Conservation (phyloP, 192 early-diverging fungal species). For the Ramicandelaber brevisporus region DNA sequence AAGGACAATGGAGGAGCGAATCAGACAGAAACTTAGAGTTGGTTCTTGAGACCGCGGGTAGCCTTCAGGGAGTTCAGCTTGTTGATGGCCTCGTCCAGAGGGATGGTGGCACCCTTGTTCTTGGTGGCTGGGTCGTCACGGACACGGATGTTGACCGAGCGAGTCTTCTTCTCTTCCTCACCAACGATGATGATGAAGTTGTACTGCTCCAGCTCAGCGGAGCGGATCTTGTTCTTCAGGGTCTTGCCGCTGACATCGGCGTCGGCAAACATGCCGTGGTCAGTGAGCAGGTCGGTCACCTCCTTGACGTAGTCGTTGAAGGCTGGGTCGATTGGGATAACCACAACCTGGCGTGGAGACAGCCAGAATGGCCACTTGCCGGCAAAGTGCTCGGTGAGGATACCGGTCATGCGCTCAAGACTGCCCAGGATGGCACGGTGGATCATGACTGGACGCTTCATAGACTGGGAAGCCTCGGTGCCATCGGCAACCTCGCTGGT, state of each 20-base stretch:
- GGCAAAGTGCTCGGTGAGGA: slow-evolving; percentile 84
- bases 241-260: slow-evolving; percentile 65
- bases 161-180: slow-evolving; percentile 42
- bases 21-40: too few relatives aligned
- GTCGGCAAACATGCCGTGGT: slow-evolving; percentile 59
- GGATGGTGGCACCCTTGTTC: slow-evolving; percentile 53
- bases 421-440: slow-evolving; percentile 93
- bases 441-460: slow-evolving; percentile 86
- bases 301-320: slow-evolving; percentile 60
- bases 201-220: slow-evolving; percentile 75
- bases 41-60: slow-evolving; percentile 25
- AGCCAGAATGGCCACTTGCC: slow-evolving; percentile 99
- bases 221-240: slow-evolving; percentile 94
- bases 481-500: slow-evolving; percentile 27
- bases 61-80: slow-evolving; percentile 44
- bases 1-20: too few relatives aligned
- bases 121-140: slow-evolving; percentile 60
- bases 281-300: slow-evolving; percentile 38
- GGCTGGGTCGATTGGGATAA: slow-evolving; percentile 65
- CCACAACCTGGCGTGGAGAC: slow-evolving; percentile 72
- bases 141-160: slow-evolving; percentile 77
- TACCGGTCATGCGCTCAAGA: slow-evolving; percentile 88
- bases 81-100: slow-evolving; percentile 37
- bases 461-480: slow-evolving; percentile 12
- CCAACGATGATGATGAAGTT: slow-evolving; percentile 97